Evolutionary conservation across 2,329 filamentous ascomycete genomes (phyloP), one percentile per base, ranked within the genome.

Genomic region (Pseudocercospora crystallina): DNA sequence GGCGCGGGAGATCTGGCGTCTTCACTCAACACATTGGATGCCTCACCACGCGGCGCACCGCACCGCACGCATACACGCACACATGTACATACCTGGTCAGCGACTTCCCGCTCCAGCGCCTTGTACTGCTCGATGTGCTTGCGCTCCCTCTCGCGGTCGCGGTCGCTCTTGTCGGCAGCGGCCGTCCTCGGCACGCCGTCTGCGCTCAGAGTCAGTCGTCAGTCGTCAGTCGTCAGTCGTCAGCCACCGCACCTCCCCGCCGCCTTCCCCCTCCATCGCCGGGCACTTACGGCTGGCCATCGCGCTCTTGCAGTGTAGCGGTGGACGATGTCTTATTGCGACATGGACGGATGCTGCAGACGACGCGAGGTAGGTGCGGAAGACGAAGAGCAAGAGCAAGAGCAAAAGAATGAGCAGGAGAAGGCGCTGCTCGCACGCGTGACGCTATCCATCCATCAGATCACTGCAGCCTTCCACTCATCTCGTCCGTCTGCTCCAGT

Each of bases 51-150:
- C n/a, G n/a, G n/a, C n/a, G n/a, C n/a, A n/a, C n/a, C n/a, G 29
- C n/a, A 17, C 10, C 30, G 15, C 29, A 45, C 31, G 32, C 15
- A 36, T 5, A 9, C 10, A 7, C 20, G 1, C 15, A 15, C 13
- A 20, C 29, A 5, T 10, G 8, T 26, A 34, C 49, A 9, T 17
- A 89, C 86, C 74, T 85, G 84, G n/a, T 75, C 65, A 47, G 83
- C 82, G 33, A 95, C 81, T 47, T 82, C 72, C 46, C 80, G 75
- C 57, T 91, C 88, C 37, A 96, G 76, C 9, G 80, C 73, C 59
- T 82, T 84, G 71, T 96, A 96, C 57, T 84, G 81, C 50, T 78
- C 74, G 64, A 96, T 95, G 70, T 87, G 87, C 61, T 83, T 81
- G 49, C 83, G 77, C 69, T 95, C 89, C 69, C 84, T 81, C 59